Percentiles rank a stretch among this genome's conserved stretches.
Evolutionary conservation across 164 flowering plant species (phyloP).

Genomic region (Malania oleifera): DNA sequence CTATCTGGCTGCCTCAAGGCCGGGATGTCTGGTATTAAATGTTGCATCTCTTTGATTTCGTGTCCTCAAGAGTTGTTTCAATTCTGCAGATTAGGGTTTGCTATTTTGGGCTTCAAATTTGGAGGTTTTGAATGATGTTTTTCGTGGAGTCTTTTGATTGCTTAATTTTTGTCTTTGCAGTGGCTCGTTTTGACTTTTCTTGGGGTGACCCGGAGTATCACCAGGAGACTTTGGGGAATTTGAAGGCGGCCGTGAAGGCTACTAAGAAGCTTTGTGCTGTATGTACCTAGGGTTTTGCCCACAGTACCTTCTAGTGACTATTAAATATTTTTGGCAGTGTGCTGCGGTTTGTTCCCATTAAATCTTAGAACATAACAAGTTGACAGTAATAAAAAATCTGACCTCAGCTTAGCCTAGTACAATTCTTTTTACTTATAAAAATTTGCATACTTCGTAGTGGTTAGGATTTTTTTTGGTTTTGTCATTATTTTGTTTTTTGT

Average conservation of each 20-base stretch:
- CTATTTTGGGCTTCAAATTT: background rate
- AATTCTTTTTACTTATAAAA: too few relatives aligned
- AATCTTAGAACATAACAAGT: too few relatives aligned
- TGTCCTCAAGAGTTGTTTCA: background rate
- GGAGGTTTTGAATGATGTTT: background rate
- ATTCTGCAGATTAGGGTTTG: background rate
- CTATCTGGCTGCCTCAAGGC: conserved; percentile 77
- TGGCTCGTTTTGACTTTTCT: conserved; percentile 91
- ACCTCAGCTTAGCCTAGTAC: too few relatives aligned
- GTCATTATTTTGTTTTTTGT: too few relatives aligned
- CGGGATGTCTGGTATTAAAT: conserved; percentile 89
- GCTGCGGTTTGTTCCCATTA: too few relatives aligned
- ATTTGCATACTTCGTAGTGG: too few relatives aligned
- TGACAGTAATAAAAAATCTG: too few relatives aligned
- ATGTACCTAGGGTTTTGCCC: conserved; percentile 17
- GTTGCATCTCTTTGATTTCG: background rate
- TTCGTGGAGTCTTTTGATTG: conserved; percentile 1
- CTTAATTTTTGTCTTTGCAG: conserved; percentile 27
- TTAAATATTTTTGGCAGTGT: too few relatives aligned
- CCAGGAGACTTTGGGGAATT: conserved; percentile 80
- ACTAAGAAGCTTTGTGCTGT: conserved; percentile 94
- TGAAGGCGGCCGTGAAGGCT: conserved; percentile 73
- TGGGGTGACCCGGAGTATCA: conserved; percentile 81
- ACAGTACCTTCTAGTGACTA: background rate
- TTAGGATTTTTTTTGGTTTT: too few relatives aligned